phyloP scores from a whole-genome alignment of 2,329 filamentous ascomycete species.

The Cladophialophora chaetospira region DNA sequence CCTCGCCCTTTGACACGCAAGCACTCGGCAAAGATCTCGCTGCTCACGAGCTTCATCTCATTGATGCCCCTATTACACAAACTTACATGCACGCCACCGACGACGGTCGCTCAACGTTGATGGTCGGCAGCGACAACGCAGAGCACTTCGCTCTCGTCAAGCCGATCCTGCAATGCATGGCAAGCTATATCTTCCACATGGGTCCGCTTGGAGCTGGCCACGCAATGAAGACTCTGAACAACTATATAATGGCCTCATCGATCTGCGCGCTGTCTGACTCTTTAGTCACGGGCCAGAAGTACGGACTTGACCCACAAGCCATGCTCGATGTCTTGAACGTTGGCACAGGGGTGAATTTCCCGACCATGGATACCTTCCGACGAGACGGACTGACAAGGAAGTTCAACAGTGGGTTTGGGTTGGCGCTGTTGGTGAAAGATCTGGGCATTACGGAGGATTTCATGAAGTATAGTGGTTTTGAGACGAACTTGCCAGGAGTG shows the following conservation, averaged over 20 bases:
- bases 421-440: constrained; percentile 24
- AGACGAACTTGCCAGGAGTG: no score
- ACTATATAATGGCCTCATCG: constrained; percentile 23
- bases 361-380: constrained; percentile 35
- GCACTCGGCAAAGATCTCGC: constrained; percentile 14
- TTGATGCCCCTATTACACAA: constrained; percentile 24
- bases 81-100: constrained; percentile 21
- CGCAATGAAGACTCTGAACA: constrained; percentile 26
- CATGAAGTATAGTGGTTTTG: constrained; percentile 25
- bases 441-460: constrained; percentile 27
- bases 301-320: constrained; percentile 18
- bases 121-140: constrained; percentile 13
- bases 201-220: constrained; percentile 16
- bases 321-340: constrained; percentile 47
- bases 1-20: constrained; percentile 16
- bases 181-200: constrained; percentile 23
- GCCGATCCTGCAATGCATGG: constrained; percentile 14
- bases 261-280: constrained; percentile 14
- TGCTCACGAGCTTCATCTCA: constrained; percentile 1
- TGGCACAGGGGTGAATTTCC: constrained; percentile 40
- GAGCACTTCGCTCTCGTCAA: constrained; percentile 4
- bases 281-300: constrained; percentile 16
- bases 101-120: constrained; percentile 15
- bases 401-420: constrained; percentile 14
- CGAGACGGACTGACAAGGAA: constrained; percentile 23